A percentile compares a stretch with the other conserved stretches of the same genome.
Conservation (phyloP, 805 yeast species). For the Schwanniomyces sp. region DNA sequence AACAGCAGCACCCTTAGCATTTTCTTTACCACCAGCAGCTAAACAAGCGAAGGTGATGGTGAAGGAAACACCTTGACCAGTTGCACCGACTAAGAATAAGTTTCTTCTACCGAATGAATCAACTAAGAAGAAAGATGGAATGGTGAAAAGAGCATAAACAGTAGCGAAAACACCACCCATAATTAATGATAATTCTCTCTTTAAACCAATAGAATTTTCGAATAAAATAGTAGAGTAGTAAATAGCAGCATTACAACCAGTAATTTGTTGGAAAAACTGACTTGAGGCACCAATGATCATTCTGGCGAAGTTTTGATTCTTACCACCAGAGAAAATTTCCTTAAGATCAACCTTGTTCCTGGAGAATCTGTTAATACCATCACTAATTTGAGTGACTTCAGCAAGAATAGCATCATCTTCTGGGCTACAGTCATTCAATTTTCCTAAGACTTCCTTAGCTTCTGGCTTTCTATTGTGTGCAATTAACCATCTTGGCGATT, state of each 20-base stretch:
- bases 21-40: constrained; percentile 12
- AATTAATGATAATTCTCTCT: constrained; percentile 19
- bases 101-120: constrained; percentile 36
- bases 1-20: constrained; percentile 25
- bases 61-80: constrained; percentile 31
- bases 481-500: constrained; percentile 55
- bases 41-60: constrained; percentile 20
- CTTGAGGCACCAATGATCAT: constrained; percentile 28
- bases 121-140: constrained; percentile 33
- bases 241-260: constrained; percentile 34
- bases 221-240: constrained; percentile 36
- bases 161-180: constrained; percentile 32
- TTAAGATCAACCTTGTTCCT: constrained; percentile 35
- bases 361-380: constrained; percentile 49
- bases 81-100: constrained; percentile 31
- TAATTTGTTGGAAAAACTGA: constrained; percentile 30
- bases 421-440: constrained; percentile 32
- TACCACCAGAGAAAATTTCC: constrained; percentile 31
- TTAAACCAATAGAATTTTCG: constrained; percentile 24
- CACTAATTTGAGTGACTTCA: constrained; percentile 44
- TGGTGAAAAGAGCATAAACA: constrained; percentile 29
- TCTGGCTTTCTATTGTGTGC: constrained; percentile 50
- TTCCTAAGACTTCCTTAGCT: constrained; percentile 42
- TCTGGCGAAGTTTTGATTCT: constrained; percentile 32
- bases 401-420: constrained; percentile 42